Conservation (phyloP, 768 basidiomycete species). For the Rhodotorula taiwanensis region DNA sequence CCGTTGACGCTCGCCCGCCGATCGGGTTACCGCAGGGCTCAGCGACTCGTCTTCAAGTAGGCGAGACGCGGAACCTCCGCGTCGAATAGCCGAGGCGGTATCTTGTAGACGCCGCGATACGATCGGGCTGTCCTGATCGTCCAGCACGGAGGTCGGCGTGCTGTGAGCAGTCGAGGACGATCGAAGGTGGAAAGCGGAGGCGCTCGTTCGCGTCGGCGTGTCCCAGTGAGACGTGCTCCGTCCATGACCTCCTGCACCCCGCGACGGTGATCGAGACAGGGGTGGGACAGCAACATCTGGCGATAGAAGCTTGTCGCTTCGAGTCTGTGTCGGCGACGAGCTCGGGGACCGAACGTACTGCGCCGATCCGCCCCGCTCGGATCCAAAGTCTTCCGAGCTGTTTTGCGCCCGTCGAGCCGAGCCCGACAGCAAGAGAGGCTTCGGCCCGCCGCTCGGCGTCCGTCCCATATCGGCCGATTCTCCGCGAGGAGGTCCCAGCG, state of each 20-base stretch:
- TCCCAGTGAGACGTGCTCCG: conserved; percentile 8
- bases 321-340: conserved; percentile 11
- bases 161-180: conserved; percentile 6
- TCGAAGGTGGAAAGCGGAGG: conserved; percentile 9
- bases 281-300: conserved; percentile 21
- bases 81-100: background rate
- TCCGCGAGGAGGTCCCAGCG: background rate
- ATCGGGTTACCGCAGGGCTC: background rate
- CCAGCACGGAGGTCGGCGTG: background rate
- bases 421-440: conserved; percentile 20
- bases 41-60: background rate
- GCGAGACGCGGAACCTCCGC: background rate
- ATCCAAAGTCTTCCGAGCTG: conserved; percentile 6
- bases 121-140: conserved; percentile 23
- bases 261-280: conserved; percentile 15
- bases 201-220: conserved; percentile 1
- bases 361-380: background rate
- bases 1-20: background rate
- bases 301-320: conserved; percentile 9
- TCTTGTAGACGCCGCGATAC: background rate
- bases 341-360: conserved; percentile 1
- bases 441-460: conserved; percentile 6
- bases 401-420: conserved; percentile 15
- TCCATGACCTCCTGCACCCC: conserved; percentile 2
- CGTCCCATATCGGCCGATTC: background rate